Base-by-base conservation (phyloP, 2,329 filamentous ascomycete genomes). In the Hypoxylon rubiginosum region DNA sequence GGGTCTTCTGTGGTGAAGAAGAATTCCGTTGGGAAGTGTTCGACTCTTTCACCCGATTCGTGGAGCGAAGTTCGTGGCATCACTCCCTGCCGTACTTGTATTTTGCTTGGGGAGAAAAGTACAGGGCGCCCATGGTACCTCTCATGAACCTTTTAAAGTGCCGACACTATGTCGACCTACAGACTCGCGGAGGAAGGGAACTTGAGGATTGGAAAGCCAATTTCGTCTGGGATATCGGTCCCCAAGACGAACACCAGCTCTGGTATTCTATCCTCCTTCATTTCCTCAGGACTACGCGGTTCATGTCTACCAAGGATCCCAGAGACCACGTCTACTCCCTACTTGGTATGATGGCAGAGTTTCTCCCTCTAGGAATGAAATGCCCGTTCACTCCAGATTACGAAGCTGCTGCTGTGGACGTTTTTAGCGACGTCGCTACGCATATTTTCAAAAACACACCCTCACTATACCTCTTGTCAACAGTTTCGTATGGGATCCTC, bases 171-270 rank as follows among this genome's bases (percentile, higher is more conserved):
- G 19, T 43, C 39, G 39, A 43, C 17, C 5, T 43, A n/a, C 39
- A 43, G 19, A 10, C n/a, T 43, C 39, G 39, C 4, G 39, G 39
- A 43, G 39, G 39, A 10, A 19, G 39, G 3, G 39, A 43, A 9
- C 39, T 43, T n/a, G n/a, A 43, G 39, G n/a, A 19, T 19, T 43
- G 39, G 39, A 43, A 43, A 43, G 39, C 39, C 39, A 43, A 43
- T n/a, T 43, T 43, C 39, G n/a, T 19, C 39, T 43, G 39, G 39
- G 39, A 43, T 19, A 43, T 43, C 39, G 39, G 39, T n/a, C 39
- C 39, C 7, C 39, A 43, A 9, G n/a, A 43, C 8, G 17, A 43
- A 6, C n/a, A 10, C 39, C 39, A 43, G 39, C 11, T 43, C 1
- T 43, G 39, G 39, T 43, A 43, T 19, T 43, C 39, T 8, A 43